Conservation (phyloP, 2,329 filamentous ascomycete species). For the Parafenestella ontariensis region DNA sequence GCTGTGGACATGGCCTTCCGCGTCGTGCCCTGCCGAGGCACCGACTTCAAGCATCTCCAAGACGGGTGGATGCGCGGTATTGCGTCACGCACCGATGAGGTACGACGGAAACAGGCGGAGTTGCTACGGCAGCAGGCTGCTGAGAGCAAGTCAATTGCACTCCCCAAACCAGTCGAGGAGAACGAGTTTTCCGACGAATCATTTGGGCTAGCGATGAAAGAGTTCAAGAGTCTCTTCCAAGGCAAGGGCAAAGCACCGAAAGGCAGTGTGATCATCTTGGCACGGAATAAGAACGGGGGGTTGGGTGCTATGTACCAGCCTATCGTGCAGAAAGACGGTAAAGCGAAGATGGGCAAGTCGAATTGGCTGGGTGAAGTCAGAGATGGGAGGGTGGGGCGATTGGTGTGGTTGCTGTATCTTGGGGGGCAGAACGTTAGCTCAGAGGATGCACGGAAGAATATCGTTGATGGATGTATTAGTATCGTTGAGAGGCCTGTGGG, state of each 20-base stretch:
- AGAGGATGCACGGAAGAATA: slow-evolving; percentile 77
- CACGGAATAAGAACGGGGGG: slow-evolving; percentile 69
- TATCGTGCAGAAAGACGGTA: slow-evolving; percentile 35
- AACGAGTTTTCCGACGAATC: slow-evolving; percentile 71
- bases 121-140: slow-evolving; percentile 53
- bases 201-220: slow-evolving; percentile 76
- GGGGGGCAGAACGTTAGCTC: slow-evolving; percentile 87
- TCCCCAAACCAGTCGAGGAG: slow-evolving; percentile 43
- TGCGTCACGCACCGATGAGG: slow-evolving; percentile 71
- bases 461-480: slow-evolving; percentile 86
- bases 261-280: slow-evolving; percentile 76
- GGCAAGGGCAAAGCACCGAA: slow-evolving; percentile 79
- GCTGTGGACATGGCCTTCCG: slow-evolving; percentile 77
- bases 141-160: slow-evolving; percentile 43
- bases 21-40: slow-evolving; percentile 89
- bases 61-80: slow-evolving; percentile 91
- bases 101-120: slow-evolving; percentile 42
- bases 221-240: slow-evolving; percentile 84
- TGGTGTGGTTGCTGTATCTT: slow-evolving; percentile 91
- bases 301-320: slow-evolving; percentile 53
- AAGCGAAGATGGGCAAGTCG: slow-evolving; percentile 54
- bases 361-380: slow-evolving; percentile 72
- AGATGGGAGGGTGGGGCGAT: slow-evolving; percentile 80
- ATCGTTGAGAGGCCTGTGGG: slow-evolving; percentile 89
- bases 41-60: slow-evolving; percentile 89